These are phyloP conservation scores for Sonneratia alba DNA, from an alignment of 345 rosid genomes.

Conservation along the genomic window DNA sequence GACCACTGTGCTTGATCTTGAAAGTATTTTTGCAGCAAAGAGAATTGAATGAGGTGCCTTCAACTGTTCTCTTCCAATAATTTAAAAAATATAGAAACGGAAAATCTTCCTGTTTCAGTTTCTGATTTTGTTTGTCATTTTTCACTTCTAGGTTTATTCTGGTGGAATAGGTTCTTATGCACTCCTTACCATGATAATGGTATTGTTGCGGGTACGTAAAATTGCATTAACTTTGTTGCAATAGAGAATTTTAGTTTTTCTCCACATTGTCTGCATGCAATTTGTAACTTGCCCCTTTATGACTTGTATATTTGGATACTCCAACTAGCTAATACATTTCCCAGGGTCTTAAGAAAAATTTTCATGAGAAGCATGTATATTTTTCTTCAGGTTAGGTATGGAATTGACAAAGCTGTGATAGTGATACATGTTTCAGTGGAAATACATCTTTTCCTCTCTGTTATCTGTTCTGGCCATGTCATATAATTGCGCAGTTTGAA, in stretches of 20 bases:
- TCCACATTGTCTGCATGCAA: background rate
- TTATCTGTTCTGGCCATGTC: background rate
- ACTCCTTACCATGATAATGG: conserved; percentile 78
- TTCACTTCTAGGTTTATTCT: conserved; percentile 60
- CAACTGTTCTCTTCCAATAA: background rate
- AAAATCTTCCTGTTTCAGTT: background rate
- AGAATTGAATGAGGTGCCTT: conserved; percentile 74
- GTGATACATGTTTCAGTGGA: background rate
- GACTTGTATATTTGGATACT: background rate
- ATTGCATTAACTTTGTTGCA: background rate
- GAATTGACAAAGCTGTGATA: background rate
- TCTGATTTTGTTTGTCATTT: conserved; percentile 9
- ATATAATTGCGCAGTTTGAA: no score
- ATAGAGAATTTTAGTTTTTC: background rate
- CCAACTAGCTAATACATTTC: background rate
- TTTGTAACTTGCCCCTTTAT: background rate
- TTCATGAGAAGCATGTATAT: background rate
- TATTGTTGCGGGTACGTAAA: conserved; percentile 55
- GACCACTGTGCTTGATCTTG: conserved; percentile 73
- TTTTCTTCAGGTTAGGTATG: background rate
- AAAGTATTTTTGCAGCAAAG: conserved; percentile 95
- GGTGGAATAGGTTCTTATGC: conserved; percentile 97
- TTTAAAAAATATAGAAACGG: background rate
- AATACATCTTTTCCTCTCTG: background rate
- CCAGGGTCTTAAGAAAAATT: background rate